Percentiles rank a stretch among this genome's conserved stretches.
phyloP scores from a whole-genome alignment of 768 basidiomycete species.

The Hericium coralloides region DNA sequence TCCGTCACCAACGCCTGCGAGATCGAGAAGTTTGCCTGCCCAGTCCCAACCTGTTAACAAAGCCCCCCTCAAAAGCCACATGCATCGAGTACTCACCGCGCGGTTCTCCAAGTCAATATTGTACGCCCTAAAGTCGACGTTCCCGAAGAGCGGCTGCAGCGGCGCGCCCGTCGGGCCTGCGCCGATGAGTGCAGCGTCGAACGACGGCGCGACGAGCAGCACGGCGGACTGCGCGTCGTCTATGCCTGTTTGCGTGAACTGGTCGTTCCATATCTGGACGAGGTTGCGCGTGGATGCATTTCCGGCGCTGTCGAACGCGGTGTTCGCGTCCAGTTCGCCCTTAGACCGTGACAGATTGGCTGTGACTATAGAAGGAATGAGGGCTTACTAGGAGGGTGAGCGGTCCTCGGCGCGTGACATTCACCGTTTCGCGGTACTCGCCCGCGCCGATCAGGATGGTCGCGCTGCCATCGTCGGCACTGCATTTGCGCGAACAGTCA shows the following conservation, averaged over 20 bases:
- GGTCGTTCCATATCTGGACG: conserved; percentile 45
- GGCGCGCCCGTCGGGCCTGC: conserved; percentile 52
- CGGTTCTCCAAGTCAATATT: conserved; percentile 61
- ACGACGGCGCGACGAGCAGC: conserved; percentile 46
- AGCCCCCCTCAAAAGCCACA: not conserved
- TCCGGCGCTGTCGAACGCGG: conserved; percentile 30
- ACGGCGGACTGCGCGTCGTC: conserved; percentile 55
- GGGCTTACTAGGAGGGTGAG: conserved; percentile 44
- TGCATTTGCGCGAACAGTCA: conserved; percentile 15
- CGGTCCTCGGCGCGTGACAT: conserved; percentile 43
- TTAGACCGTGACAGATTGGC: conserved; percentile 3
- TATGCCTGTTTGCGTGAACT: conserved; percentile 31
- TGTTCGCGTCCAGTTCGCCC: conserved; percentile 39
- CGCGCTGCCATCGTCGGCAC: conserved; percentile 30
- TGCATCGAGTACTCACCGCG: conserved; percentile 36
- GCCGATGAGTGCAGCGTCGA: conserved; percentile 49
- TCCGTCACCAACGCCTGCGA: conserved; percentile 55
- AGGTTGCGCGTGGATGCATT: conserved; percentile 38
- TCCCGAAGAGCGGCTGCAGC: conserved; percentile 42
- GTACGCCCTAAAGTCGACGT: conserved; percentile 50
- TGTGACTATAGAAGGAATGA: not conserved
- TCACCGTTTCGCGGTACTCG: conserved; percentile 51
- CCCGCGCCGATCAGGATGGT: conserved; percentile 50
- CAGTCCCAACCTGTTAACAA: not conserved
- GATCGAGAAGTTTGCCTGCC: conserved; percentile 47